These are phyloP conservation scores for Chlamydomonas asymmetrica DNA, from an alignment of 139 green algal genomes.

Conservation along the genomic window DNA sequence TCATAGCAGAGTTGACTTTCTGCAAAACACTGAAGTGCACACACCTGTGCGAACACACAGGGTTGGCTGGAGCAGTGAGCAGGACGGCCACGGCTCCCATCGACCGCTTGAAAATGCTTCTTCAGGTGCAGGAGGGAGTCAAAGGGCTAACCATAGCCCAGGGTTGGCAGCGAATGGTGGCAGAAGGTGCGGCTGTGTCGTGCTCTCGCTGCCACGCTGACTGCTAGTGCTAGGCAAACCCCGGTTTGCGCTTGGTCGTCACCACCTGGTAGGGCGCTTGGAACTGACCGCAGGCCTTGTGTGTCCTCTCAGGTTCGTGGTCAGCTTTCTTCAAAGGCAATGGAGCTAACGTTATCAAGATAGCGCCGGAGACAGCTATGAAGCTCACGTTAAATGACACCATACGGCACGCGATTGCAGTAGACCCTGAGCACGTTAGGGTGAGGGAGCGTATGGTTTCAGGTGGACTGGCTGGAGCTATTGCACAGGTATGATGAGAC, in stretches of 20 bases:
- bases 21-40: too few relatives aligned
- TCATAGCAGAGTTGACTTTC: too few relatives aligned
- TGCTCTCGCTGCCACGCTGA: too few relatives aligned
- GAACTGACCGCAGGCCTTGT: too few relatives aligned
- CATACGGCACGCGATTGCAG: conserved; percentile 62
- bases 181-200: conserved; percentile 68
- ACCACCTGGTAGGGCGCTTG: too few relatives aligned
- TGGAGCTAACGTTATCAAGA: conserved; percentile 92
- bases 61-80: conserved; percentile 84
- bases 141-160: conserved; percentile 63
- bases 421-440: conserved; percentile 61
- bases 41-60: too few relatives aligned
- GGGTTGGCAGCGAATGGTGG: conserved; percentile 68
- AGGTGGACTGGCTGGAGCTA: conserved; percentile 68
- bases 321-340: conserved; percentile 91
- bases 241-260: too few relatives aligned
- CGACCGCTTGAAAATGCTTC: conserved; percentile 93
- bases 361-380: conserved; percentile 86
- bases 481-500: conserved; percentile 70
- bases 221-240: too few relatives aligned
- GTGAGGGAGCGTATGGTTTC: conserved; percentile 62
- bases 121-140: conserved; percentile 76
- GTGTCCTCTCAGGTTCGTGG: too few relatives aligned
- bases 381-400: conserved; percentile 84
- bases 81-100: conserved; percentile 87